Evolutionary conservation across 352 stramenopile genomes (phyloP), one percentile per base, ranked within the genome.

Genomic region (Stephanocyclus meneghinianus): DNA sequence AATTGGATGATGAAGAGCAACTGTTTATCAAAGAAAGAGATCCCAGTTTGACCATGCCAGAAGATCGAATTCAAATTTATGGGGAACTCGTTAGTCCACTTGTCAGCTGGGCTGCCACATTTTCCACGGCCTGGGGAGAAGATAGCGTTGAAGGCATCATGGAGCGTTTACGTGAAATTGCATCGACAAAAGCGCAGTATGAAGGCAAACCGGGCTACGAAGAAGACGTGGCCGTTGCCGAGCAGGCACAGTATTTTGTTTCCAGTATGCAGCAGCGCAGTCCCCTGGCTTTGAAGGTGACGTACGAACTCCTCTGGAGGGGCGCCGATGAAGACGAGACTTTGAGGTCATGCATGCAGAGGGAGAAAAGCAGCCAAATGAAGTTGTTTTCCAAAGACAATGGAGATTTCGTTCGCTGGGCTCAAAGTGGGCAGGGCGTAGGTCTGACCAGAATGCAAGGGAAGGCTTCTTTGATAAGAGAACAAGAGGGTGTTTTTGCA

Each of bases 351-450:
- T 92, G 85, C 45, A 91, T 91, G 83, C 69, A 87, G 29, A 80
- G 86, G 65, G 87, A 92, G 66, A 78, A 74, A n/a, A 65, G 48
- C 11, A 74, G 61, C n/a, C 85, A 91, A 57, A 53, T 76, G 37
- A 74, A 83, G 37, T 57, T 92, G 15, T 83, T 90, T 55, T 35
- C 51, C 1, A 79, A 75, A 71, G n/a, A 72, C 10, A 51, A 76
- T 67, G 74, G 74, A 21, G 87, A 92, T 75, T 92, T 90, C 74
- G 16, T 67, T 37, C 68, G 81, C 8, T 92, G 87, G 87, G 80
- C 76, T 4, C 45, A 81, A 50, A 77, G 84, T 72, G 78, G 77
- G 29, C 48, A 57, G 44, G 76, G 76, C 26, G 76, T 79, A n/a
- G 74, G 74, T 29, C 63, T 81, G 42, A 63, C 64, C 16, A 63